Evolutionary conservation across 2,329 filamentous ascomycete species (phyloP).

Genomic region (Alternaria tenuissima): DNA sequence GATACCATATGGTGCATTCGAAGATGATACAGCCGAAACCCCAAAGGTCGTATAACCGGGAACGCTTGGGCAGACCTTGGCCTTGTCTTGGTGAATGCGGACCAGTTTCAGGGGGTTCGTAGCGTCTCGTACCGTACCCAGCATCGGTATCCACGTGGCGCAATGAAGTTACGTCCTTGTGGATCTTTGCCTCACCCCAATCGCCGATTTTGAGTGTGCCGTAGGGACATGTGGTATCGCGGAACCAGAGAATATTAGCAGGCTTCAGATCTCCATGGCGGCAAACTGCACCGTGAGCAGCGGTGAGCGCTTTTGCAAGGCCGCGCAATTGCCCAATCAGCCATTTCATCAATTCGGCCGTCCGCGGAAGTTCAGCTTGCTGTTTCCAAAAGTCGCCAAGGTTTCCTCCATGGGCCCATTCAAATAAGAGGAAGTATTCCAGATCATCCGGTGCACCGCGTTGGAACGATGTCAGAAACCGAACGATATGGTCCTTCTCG

Average conservation of each 20-base stretch:
- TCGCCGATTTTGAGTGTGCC: not conserved
- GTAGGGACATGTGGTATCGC: no score
- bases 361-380: not conserved
- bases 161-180: not conserved
- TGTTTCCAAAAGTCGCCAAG: not conserved
- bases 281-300: not conserved
- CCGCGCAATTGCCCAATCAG: no score
- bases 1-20: not conserved
- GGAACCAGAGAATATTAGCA: not conserved
- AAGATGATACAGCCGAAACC: not conserved
- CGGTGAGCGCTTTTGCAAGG: not conserved
- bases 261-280: not conserved
- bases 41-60: not conserved
- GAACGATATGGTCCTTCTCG: conserved; percentile 24
- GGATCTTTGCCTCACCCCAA: not conserved
- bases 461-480: conserved; percentile 27
- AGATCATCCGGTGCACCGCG: not conserved
- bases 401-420: not conserved
- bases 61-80: not conserved
- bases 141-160: no score
- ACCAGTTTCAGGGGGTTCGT: not conserved
- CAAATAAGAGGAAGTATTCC: conserved; percentile 24
- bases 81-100: not conserved
- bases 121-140: not conserved
- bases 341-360: not conserved